A percentile compares a stretch with the other conserved stretches of the same genome.
phyloP scores from a whole-genome alignment of 176 grass and related monocot species.

The Oryza glumipatula region DNA sequence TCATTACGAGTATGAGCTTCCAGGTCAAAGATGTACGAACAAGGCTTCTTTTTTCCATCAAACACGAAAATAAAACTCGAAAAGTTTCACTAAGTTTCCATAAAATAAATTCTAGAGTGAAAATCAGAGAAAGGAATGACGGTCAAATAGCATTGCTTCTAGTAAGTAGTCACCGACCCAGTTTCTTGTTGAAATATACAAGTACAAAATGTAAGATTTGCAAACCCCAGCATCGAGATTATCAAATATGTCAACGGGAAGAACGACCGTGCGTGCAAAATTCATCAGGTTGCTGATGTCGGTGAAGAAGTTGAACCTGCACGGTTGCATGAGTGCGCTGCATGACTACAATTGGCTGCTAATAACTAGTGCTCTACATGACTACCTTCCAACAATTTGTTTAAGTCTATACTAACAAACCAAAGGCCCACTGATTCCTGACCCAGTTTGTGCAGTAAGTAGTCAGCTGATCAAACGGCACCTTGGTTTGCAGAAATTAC shows the following conservation, averaged over 20 bases:
- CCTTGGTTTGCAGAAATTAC: slow-evolving; percentile 1
- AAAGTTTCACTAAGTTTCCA: not conserved
- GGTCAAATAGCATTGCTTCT: not conserved
- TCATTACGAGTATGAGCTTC: not conserved
- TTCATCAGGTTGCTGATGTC: not conserved
- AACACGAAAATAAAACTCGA: slow-evolving; percentile 2
- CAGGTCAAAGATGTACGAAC: not conserved
- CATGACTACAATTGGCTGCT: slow-evolving; percentile 24
- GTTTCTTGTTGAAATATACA: slow-evolving; percentile 22
- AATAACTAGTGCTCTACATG: slow-evolving; percentile 43
- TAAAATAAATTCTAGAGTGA: not conserved
- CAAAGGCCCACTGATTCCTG: slow-evolving; percentile 10
- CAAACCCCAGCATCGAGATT: not conserved
- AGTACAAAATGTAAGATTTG: not conserved
- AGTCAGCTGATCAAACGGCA: not conserved
- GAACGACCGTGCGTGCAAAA: not conserved
- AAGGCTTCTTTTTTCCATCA: slow-evolving; percentile 6
- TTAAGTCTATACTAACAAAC: slow-evolving; percentile 35
- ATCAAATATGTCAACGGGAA: not conserved
- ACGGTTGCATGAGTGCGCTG: slow-evolving; percentile 37
- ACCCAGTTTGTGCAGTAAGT: not conserved
- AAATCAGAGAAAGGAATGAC: not conserved
- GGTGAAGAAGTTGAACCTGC: slow-evolving; percentile 30
- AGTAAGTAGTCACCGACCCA: not conserved
- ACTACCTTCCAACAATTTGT: slow-evolving; percentile 11